Base-by-base conservation (phyloP, 139 green algal species). In the Tetradesmus lagerheimii region DNA sequence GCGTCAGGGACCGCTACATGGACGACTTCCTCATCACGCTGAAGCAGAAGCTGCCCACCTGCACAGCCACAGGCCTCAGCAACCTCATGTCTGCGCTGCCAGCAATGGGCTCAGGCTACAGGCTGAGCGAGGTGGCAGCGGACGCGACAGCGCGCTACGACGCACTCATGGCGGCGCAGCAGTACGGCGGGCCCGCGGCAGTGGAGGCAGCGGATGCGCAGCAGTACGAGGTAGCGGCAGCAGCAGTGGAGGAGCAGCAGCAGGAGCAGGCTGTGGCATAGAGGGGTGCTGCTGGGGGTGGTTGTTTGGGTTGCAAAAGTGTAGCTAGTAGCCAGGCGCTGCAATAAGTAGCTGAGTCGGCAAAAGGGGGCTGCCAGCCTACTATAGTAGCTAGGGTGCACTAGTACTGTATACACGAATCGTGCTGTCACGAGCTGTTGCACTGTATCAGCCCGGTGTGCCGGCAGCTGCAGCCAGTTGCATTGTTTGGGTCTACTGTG, bases 11-110 rank as follows among this genome's bases (percentile, higher is more conserved):
- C 78, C 37, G 35, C 1, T 80, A 50, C 38, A 80, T 91, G 78
- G 87, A 91, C 45, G 57, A 87, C 38, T 83, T 91, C 38, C 16
- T 91, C 8, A 91, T 91, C 62, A 80, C 57, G 23, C 38, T 80
- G 62, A 84, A 76, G 53, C 23, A 16, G 2, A 91, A 91, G 78
- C 87, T 87, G 78, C 38, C 78, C 53, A 86, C 37, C 64, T 80
- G 53, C 77, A 80, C 57, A 53, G 57, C 78, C 37, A 81, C 78
- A 2, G 87, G 87, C 12, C 62, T 91, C 14, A 62, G 16, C 37
- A 91, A 85, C 57, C 5, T 83, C 15, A 86, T 87, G 15, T 47
- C 77, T 1, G 78, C 87, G 6, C 78, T 91, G 57, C 87, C 87
- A 50, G 77, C 87, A 1, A 80, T 91, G 50, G 79, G 87, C 78